phyloP scores from a whole-genome alignment of 257 asterid genomes.

The Solanum gracilifrons region DNA sequence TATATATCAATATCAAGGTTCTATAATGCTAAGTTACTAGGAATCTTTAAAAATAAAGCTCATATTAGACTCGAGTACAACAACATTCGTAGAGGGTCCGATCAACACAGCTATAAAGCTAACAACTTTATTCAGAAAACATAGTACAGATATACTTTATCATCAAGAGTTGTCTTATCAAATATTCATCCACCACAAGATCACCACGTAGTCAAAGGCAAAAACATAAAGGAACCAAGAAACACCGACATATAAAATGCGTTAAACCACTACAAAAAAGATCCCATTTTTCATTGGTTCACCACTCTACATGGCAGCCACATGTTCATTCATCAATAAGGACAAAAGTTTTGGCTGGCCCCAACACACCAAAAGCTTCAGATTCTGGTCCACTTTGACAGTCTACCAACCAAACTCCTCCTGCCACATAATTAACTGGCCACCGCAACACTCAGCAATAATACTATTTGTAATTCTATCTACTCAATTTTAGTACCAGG shows the following conservation, averaged over 20 bases:
- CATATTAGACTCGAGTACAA: background rate
- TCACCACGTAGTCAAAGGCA: background rate
- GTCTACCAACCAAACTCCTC: background rate
- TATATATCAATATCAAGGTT: background rate
- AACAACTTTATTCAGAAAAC: background rate
- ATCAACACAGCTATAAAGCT: background rate
- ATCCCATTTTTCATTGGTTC: background rate
- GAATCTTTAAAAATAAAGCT: background rate
- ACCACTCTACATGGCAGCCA: background rate
- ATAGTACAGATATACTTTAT: background rate
- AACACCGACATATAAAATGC: background rate
- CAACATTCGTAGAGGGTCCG: background rate
- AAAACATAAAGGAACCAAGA: background rate
- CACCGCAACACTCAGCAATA: background rate
- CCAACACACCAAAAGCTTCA: background rate
- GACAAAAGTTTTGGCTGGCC: background rate
- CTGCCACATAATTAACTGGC: background rate
- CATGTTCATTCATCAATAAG: background rate
- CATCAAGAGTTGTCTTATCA: background rate
- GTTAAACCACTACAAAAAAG: background rate
- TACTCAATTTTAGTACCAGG: background rate
- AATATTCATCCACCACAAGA: background rate
- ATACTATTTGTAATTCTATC: background rate
- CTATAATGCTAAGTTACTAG: background rate
- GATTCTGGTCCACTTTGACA: background rate